Conservation (phyloP, 768 basidiomycete genomes). For the Auricularia cornea region DNA sequence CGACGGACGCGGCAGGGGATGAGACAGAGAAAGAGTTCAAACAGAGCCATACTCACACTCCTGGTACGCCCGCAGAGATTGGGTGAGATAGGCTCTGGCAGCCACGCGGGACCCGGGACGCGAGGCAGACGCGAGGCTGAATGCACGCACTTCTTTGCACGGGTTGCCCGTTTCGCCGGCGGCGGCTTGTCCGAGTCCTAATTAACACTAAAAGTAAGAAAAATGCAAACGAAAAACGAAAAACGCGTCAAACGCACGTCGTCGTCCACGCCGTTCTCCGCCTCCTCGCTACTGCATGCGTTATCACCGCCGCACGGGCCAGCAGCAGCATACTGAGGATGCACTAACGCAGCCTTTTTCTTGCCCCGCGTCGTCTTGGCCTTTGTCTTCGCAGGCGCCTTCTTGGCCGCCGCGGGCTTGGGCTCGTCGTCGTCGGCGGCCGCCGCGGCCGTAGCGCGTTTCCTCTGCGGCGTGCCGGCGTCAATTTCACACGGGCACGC, state of each 20-base stretch:
- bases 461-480: constrained; percentile 36
- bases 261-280: background rate
- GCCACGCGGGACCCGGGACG: no score
- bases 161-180: background rate
- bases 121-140: background rate
- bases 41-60: background rate
- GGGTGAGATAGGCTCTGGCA: background rate
- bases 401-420: constrained; percentile 36
- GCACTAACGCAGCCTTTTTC: background rate
- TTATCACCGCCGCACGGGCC: background rate
- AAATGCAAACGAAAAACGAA: no score
- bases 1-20: no score
- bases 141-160: background rate
- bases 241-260: background rate
- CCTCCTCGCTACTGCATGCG: background rate
- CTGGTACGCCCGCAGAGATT: background rate
- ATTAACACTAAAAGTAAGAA: background rate
- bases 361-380: background rate
- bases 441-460: constrained; percentile 39
- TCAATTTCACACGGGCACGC: background rate
- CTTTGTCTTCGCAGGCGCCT: constrained; percentile 26
- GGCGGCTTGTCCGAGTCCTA: background rate
- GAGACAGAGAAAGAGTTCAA: no score
- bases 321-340: background rate
- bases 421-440: constrained; percentile 23